A percentile compares a stretch with the other conserved stretches of the same genome.
Evolutionary conservation across 495 filamentous ascomycete species (phyloP).

Genomic region (Neurospora intermedia): DNA sequence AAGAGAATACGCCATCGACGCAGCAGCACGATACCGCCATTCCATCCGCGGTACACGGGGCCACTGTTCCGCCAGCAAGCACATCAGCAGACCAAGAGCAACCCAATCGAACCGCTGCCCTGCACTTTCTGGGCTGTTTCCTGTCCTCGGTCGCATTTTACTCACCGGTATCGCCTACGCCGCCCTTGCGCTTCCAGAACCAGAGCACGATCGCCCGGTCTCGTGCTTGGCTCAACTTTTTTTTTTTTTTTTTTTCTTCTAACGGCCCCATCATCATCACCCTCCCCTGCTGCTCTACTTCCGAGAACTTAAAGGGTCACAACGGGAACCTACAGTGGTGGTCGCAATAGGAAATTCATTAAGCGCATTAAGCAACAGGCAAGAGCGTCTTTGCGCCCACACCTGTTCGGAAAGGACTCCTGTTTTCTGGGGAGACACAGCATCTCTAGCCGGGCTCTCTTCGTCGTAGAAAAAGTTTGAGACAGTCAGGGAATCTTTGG

Average conservation of each 20-base stretch:
- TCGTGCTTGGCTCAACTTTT: background rate
- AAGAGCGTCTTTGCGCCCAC: background rate
- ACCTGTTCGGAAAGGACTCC: background rate
- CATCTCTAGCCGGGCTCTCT: background rate
- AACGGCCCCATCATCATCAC: background rate
- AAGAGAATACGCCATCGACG: conserved; percentile 18
- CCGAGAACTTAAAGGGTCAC: background rate
- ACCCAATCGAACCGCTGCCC: background rate
- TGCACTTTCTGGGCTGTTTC: background rate
- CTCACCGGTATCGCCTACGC: background rate
- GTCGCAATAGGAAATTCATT: background rate
- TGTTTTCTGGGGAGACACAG: background rate
- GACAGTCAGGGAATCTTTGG: background rate
- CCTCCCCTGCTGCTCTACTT: background rate
- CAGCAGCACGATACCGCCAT: conserved; percentile 3
- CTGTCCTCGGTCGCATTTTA: background rate
- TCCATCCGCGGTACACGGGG: conserved; percentile 14
- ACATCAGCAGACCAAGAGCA: background rate
- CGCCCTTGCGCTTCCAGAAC: background rate
- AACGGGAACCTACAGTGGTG: background rate
- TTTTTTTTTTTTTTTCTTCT: background rate
- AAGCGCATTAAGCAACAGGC: background rate
- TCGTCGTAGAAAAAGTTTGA: background rate
- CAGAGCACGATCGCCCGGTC: background rate
- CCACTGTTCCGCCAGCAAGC: conserved; percentile 11